A percentile compares a stretch with the other conserved stretches of the same genome.
These are phyloP conservation scores for Cyclotella sp. DNA, from an alignment of 108 stramenopile genomes.

Conservation along the genomic window DNA sequence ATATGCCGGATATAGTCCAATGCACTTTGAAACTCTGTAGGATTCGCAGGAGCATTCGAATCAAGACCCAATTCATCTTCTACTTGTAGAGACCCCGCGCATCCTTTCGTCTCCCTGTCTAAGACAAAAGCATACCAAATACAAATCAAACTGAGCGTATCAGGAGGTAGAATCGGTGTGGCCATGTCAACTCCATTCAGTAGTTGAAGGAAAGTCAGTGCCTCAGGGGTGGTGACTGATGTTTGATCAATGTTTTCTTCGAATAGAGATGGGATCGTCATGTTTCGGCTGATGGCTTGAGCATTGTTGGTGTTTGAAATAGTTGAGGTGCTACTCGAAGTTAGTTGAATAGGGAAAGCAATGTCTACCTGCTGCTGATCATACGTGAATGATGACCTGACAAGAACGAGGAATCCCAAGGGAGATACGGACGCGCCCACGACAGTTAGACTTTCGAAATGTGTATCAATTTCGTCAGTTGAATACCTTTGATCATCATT, in stretches of 20 bases:
- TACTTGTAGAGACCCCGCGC: slow-evolving; percentile 4
- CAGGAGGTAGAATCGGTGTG: slow-evolving; percentile 72
- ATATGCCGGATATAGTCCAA: slow-evolving; percentile 40
- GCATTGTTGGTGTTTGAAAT: slow-evolving; percentile 1
- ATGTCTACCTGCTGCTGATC: background rate
- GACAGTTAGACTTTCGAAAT: slow-evolving; percentile 1
- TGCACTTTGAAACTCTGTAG: slow-evolving; percentile 12
- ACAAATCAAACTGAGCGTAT: slow-evolving; percentile 36
- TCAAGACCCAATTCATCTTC: slow-evolving; percentile 51
- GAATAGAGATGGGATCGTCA: slow-evolving; percentile 30
- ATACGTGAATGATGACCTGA: background rate
- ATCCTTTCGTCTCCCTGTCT: background rate
- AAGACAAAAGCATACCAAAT: slow-evolving; percentile 46
- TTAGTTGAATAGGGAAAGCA: slow-evolving; percentile 14
- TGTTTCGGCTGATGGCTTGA: background rate
- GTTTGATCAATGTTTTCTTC: slow-evolving; percentile 38
- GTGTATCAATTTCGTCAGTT: background rate
- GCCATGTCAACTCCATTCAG: slow-evolving; percentile 81
- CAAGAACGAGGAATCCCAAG: slow-evolving; percentile 4
- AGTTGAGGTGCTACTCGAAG: slow-evolving; percentile 1
- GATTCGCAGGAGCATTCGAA: background rate
- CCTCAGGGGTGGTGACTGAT: slow-evolving; percentile 69
- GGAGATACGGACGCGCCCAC: slow-evolving; percentile 4
- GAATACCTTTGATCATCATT: no score
- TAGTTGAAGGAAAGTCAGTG: slow-evolving; percentile 72